Conservation (phyloP, 495 filamentous ascomycete species). For the Xylaria palmicola region DNA sequence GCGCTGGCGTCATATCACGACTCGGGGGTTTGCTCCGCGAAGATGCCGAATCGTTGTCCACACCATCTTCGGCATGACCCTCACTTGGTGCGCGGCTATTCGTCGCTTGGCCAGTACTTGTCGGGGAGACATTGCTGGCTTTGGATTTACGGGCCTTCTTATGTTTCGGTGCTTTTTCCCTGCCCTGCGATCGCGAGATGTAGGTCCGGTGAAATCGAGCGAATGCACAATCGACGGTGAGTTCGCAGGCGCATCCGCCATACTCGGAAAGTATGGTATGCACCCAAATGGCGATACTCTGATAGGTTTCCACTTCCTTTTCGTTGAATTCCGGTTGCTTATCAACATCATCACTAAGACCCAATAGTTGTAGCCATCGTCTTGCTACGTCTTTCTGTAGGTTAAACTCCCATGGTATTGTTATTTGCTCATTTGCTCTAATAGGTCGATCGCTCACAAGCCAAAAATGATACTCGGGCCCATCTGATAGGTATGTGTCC, state of each 20-base stretch:
- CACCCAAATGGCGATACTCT: slow-evolving; percentile 53
- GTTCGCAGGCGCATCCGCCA: slow-evolving; percentile 82
- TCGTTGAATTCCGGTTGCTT: slow-evolving; percentile 46
- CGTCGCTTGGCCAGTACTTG: slow-evolving; percentile 65
- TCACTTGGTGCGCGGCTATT: slow-evolving; percentile 81
- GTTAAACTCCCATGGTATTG: slow-evolving; percentile 56
- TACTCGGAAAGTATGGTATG: slow-evolving; percentile 76
- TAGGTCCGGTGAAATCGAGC: slow-evolving; percentile 70
- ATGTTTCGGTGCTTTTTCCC: slow-evolving; percentile 54
- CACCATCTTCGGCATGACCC: slow-evolving; percentile 54
- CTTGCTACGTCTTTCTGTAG: slow-evolving; percentile 43
- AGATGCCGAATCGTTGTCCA: slow-evolving; percentile 67
- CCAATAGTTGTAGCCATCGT: slow-evolving; percentile 48
- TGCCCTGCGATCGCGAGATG: slow-evolving; percentile 45
- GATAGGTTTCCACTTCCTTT: slow-evolving; percentile 43
- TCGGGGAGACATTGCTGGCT: slow-evolving; percentile 59
- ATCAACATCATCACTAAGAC: slow-evolving; percentile 46
- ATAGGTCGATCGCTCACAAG: slow-evolving; percentile 76
- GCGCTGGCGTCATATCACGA: slow-evolving; percentile 74
- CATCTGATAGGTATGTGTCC: slow-evolving; percentile 75
- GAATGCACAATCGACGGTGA: slow-evolving; percentile 64
- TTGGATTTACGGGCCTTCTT: slow-evolving; percentile 60
- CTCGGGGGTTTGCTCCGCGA: slow-evolving; percentile 72
- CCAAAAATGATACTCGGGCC: slow-evolving; percentile 82
- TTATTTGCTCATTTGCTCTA: slow-evolving; percentile 54